Evolutionary conservation across 176 grass and related monocot species (phyloP).

Genomic region (Eleusine indica): DNA sequence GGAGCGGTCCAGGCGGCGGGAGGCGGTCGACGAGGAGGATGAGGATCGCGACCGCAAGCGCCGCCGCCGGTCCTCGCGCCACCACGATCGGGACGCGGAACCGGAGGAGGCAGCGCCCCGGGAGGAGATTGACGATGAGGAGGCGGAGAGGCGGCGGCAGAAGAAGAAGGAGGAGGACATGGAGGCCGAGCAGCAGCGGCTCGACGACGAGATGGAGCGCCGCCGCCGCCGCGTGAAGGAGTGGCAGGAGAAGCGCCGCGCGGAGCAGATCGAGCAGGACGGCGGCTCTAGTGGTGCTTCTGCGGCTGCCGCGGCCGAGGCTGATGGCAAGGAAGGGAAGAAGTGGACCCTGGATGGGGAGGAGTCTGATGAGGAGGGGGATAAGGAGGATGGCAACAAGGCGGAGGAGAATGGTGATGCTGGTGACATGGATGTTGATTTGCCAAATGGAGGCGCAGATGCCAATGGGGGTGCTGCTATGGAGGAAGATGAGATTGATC

Average conservation of each 20-base stretch:
- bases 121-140: constrained; percentile 54
- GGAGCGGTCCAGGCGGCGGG: constrained; percentile 54
- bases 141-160: constrained; percentile 45
- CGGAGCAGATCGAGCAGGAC: constrained; percentile 48
- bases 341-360: constrained; percentile 98
- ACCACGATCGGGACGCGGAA: constrained; percentile 57
- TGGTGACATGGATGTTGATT: constrained; percentile 57
- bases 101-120: constrained; percentile 28
- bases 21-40: constrained; percentile 50
- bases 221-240: constrained; percentile 83
- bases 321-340: constrained; percentile 57
- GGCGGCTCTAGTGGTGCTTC: constrained; percentile 17
- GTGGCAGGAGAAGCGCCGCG: constrained; percentile 89
- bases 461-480: constrained; percentile 42
- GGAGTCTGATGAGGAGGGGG: constrained; percentile 89
- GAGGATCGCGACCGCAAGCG: constrained; percentile 65
- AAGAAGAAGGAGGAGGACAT: constrained; percentile 76
- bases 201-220: constrained; percentile 95
- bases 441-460: constrained; percentile 38
- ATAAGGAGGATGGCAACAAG: constrained; percentile 54
- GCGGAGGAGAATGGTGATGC: constrained; percentile 8
- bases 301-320: not conserved
- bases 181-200: constrained; percentile 79
- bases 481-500: constrained; percentile 87
- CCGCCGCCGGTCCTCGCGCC: constrained; percentile 55